phyloP scores from a whole-genome alignment of 2,329 filamentous ascomycete species.

The Seiridium cupressi region DNA sequence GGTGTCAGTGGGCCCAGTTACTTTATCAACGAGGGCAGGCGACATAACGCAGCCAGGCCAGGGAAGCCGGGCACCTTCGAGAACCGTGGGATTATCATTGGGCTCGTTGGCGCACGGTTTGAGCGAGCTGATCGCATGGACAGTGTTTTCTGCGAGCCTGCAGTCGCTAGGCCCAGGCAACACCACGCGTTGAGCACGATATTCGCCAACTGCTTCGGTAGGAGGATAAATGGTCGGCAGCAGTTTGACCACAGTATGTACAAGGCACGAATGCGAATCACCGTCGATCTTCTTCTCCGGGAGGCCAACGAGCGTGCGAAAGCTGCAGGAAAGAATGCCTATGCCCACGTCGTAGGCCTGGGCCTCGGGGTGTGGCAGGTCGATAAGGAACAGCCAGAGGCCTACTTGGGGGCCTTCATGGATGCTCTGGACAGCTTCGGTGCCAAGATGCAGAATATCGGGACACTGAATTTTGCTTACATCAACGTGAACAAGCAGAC shows the following conservation, averaged over 20 bases:
- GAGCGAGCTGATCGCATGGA: constrained; percentile 29
- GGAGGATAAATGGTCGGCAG: background rate
- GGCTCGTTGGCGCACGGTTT: constrained; percentile 30
- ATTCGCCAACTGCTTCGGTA: constrained; percentile 21
- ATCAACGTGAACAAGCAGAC: constrained; percentile 4
- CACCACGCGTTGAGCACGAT: constrained; percentile 19
- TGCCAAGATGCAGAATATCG: constrained; percentile 14
- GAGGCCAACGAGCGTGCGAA: constrained; percentile 25
- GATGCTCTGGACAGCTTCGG: constrained; percentile 13
- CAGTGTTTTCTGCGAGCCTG: constrained; percentile 12
- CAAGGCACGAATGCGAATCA: constrained; percentile 23
- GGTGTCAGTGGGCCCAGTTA: constrained; percentile 27
- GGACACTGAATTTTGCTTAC: constrained; percentile 23
- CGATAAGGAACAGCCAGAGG: constrained; percentile 11
- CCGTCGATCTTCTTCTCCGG: constrained; percentile 23
- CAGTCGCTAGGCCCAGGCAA: constrained; percentile 5
- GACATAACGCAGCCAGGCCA: constrained; percentile 16
- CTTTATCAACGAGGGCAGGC: constrained; percentile 28
- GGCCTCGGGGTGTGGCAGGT: constrained; percentile 27
- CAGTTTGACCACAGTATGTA: constrained; percentile 22
- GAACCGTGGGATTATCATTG: constrained; percentile 26
- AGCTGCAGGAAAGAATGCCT: constrained; percentile 17
- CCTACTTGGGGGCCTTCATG: constrained; percentile 20
- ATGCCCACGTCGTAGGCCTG: constrained; percentile 29
- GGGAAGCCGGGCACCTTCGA: constrained; percentile 17